Evolutionary conservation across 805 yeast species (phyloP).

Genomic region (Lachancea sp.): DNA sequence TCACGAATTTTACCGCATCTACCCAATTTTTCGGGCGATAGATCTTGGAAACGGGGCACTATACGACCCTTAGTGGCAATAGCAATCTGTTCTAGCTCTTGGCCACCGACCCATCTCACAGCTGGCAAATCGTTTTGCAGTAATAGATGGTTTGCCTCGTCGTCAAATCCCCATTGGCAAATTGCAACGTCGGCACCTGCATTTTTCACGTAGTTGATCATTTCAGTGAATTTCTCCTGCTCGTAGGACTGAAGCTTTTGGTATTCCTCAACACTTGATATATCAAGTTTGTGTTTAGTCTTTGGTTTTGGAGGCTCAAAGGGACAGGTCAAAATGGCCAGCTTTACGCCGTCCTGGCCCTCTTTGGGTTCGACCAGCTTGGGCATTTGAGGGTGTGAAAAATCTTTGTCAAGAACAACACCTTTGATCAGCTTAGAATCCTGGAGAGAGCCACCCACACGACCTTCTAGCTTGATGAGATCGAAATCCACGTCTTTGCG

Average conservation of each 20-base stretch:
- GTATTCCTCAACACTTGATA: constrained; percentile 90
- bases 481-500: constrained; percentile 97
- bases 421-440: constrained; percentile 85
- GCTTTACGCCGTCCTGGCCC: constrained; percentile 50
- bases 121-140: constrained; percentile 88
- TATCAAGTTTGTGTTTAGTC: constrained; percentile 94
- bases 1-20: constrained; percentile 80
- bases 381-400: constrained; percentile 98
- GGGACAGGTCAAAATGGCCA: constrained; percentile 96
- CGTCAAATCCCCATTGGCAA: constrained; percentile 99
- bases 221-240: constrained; percentile 80
- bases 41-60: constrained; percentile 94
- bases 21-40: constrained; percentile 76
- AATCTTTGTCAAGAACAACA: constrained; percentile 91
- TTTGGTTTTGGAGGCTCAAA: constrained; percentile 99
- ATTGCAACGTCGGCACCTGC: constrained; percentile 95
- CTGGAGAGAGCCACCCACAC: constrained; percentile 88
- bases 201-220: constrained; percentile 79
- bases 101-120: constrained; percentile 98
- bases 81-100: constrained; percentile 90
- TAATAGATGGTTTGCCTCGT: constrained; percentile 92
- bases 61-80: constrained; percentile 97
- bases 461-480: constrained; percentile 89
- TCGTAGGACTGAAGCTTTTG: constrained; percentile 86
- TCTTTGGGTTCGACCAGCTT: constrained; percentile 44